Base-by-base conservation (phyloP, 345 rosid species). In the Gossypioides kirkii region DNA sequence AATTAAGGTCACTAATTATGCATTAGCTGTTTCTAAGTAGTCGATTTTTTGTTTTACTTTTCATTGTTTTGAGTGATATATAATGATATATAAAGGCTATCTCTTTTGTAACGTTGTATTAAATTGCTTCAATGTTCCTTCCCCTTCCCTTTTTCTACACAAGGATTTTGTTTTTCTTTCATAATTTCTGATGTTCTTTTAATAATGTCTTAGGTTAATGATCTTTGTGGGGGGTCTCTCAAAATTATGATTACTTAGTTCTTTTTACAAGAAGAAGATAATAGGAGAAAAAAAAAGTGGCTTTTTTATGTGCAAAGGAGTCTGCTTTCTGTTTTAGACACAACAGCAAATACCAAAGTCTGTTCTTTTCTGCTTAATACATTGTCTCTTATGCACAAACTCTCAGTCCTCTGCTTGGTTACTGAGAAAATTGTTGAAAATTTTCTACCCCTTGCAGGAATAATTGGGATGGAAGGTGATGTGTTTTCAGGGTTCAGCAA, bases 381-480 rank as follows among this genome's bases (percentile, higher is more conserved):
- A 23, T 45, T 71, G 74, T 58, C 53, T 52, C 7, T 32, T 32
- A 32, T 32, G 38, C 38, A 32, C 28, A 52, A 10, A 41, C 46
- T 32, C 49, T 11, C 22, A 28, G 36, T 9, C 54, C 49, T 56
- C 52, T 16, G 52, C 11, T 58, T 25, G 52, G 66, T 70, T 32
- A 47, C 62, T 8, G 49, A 54, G 61, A n/a, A 53, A 71, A 59
- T 32, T 32, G 38, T 32, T 32, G 38, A 32, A 32, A 32, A 32
- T 32, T 32, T 32, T 32, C 38, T 32, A 32, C 38, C 38, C 38
- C 7, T 32, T 32, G 38, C 38, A 32, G 38, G 38, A 22, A 13
- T 18, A 23, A 8, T 70, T 70, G 28, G 67, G 76, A 91, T 93
- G 98, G 97, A 93, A 62, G 97, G 96, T n/a, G 92, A 86, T 61